Evolutionary conservation across 1,284 basidiomycete genomes (phyloP).

Genomic region (Takashimella koratensis): DNA sequence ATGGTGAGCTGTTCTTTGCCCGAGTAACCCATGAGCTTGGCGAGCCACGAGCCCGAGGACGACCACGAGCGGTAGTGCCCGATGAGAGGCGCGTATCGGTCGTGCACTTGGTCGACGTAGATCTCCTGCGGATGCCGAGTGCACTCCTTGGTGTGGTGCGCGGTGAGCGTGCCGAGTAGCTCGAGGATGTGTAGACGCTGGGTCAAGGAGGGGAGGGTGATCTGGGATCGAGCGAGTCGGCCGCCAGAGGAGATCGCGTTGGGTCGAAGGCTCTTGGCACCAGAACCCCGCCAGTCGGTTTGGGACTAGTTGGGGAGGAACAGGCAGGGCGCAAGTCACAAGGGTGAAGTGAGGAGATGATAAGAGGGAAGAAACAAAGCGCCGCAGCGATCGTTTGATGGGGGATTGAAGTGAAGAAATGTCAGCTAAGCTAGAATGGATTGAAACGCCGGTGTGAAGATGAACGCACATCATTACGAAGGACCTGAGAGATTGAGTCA

Average conservation of each 20-base stretch:
- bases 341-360: neutral
- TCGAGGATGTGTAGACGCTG: conserved; percentile 81
- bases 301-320: conserved; percentile 14
- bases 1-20: conserved; percentile 25
- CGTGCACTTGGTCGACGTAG: conserved; percentile 75
- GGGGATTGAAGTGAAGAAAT: no score
- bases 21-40: conserved; percentile 8
- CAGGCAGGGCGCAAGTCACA: neutral
- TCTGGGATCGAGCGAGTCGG: conserved; percentile 33
- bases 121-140: conserved; percentile 74
- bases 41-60: conserved; percentile 59
- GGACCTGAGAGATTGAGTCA: neutral
- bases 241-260: conserved; percentile 26
- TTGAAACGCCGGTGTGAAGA: no score
- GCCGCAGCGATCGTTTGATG: no score
- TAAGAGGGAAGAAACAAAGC: no score
- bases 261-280: conserved; percentile 24
- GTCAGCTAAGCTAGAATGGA: no score
- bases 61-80: conserved; percentile 64
- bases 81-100: conserved; percentile 75
- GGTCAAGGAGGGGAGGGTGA: conserved; percentile 60
- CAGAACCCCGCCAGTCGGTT: conserved; percentile 30
- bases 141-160: conserved; percentile 87
- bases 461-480: neutral
- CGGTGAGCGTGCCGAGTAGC: conserved; percentile 75